Conservation (phyloP, 2,329 filamentous ascomycete species). For the Blastomyces parvus region DNA sequence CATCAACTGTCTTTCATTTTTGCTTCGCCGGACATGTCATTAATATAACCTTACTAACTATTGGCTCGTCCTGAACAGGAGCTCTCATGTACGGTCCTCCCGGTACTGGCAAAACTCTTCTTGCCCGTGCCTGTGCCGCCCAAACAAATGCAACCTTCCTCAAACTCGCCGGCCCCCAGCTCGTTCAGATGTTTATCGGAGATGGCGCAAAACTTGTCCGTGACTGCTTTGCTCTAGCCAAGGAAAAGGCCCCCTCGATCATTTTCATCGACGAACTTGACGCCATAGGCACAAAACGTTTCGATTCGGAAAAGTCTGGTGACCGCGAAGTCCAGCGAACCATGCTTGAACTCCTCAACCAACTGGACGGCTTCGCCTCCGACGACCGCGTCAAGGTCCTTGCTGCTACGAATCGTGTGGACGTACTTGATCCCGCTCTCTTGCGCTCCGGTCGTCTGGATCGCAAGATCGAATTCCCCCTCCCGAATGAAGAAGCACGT, state of each 20-base stretch:
- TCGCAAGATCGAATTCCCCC: slow-evolving; percentile 94
- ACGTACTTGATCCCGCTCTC: slow-evolving; percentile 84
- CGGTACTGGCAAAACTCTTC: slow-evolving; percentile 43
- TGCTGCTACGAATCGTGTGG: slow-evolving; percentile 87
- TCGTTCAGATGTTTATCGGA: slow-evolving; percentile 99
- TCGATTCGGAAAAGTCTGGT: slow-evolving; percentile 96
- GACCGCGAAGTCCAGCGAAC: slow-evolving; percentile 97
- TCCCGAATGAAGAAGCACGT: slow-evolving; percentile 94
- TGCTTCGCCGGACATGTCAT: not conserved
- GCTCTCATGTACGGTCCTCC: slow-evolving; percentile 86
- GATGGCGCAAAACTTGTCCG: slow-evolving; percentile 96
- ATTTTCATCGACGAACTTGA: slow-evolving; percentile 99
- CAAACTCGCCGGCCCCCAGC: slow-evolving; percentile 92
- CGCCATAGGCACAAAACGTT: slow-evolving; percentile 96
- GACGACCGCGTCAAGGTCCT: slow-evolving; percentile 96
- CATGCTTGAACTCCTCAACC: slow-evolving; percentile 97
- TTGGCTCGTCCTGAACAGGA: slow-evolving; percentile 44
- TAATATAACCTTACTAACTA: slow-evolving; percentile 13
- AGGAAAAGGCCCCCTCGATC: slow-evolving; percentile 97
- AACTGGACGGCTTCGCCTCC: slow-evolving; percentile 94
- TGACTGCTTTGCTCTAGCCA: slow-evolving; percentile 93
- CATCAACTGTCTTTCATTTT: slow-evolving; percentile 11
- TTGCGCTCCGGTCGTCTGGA: slow-evolving; percentile 87
- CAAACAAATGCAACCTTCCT: slow-evolving; percentile 98
- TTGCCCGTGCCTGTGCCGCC: slow-evolving; percentile 90